Evolutionary conservation across 129 eudicot species (phyloP).

Genomic region (carrot (Daucus carota)): DNA sequence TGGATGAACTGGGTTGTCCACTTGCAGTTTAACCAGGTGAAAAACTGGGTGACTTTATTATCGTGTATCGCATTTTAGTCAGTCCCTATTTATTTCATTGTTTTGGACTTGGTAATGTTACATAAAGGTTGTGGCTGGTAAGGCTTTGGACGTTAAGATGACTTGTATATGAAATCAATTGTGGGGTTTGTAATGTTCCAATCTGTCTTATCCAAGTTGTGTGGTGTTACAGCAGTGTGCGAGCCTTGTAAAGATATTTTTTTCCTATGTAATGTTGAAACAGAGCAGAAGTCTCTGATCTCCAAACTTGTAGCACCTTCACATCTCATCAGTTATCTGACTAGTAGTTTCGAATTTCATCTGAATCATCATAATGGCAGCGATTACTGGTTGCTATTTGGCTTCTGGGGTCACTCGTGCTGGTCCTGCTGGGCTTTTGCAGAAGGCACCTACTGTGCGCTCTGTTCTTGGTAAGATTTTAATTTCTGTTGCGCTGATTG

Average conservation of each 20-base stretch:
- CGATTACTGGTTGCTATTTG: constrained; percentile 59
- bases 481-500: background rate
- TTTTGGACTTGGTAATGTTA: background rate
- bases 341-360: background rate
- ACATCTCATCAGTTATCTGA: background rate
- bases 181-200: constrained; percentile 46
- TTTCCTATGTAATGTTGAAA: background rate
- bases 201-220: constrained; percentile 41
- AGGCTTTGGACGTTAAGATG: constrained; percentile 6
- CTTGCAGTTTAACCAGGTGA: background rate
- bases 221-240: constrained; percentile 32
- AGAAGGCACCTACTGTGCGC: constrained; percentile 18
- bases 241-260: background rate
- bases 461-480: constrained; percentile 46
- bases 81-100: background rate
- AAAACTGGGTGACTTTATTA: background rate
- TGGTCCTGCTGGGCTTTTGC: constrained; percentile 32
- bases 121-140: background rate
- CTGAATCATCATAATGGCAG: constrained; percentile 36
- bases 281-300: background rate
- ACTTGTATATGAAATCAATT: constrained; percentile 41
- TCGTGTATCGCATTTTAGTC: background rate
- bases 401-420: constrained; percentile 48
- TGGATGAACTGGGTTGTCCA: background rate
- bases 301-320: constrained; percentile 7